Percentiles rank a stretch among this genome's conserved stretches.
Conservation (phyloP, 495 filamentous ascomycete genomes). For the Penicillium waksmanii region DNA sequence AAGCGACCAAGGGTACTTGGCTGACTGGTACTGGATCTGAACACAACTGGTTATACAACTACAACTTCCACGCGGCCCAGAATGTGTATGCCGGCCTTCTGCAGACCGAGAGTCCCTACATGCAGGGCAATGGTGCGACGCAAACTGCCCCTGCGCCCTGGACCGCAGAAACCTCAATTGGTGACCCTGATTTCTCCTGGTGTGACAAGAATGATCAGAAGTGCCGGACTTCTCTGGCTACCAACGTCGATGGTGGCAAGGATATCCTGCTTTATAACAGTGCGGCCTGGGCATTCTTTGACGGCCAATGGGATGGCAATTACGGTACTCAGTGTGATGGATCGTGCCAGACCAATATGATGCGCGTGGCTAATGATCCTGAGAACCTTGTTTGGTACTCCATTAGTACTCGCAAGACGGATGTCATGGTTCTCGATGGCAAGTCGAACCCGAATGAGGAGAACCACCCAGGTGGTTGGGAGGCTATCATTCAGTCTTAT, state of each 20-base stretch:
- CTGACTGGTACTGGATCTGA: slow-evolving; percentile 47
- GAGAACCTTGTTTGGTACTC: slow-evolving; percentile 44
- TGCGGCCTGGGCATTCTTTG: slow-evolving; percentile 57
- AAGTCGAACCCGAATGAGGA: slow-evolving; percentile 37
- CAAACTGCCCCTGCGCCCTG: slow-evolving; percentile 49
- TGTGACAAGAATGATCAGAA: slow-evolving; percentile 36
- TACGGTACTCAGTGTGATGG: slow-evolving; percentile 33
- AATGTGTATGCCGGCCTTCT: slow-evolving; percentile 53
- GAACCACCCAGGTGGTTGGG: slow-evolving; percentile 59
- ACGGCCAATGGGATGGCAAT: slow-evolving; percentile 36
- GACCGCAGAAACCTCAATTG: slow-evolving; percentile 35
- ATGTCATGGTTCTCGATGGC: slow-evolving; percentile 45
- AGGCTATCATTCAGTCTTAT: slow-evolving; percentile 57
- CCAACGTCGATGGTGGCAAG: slow-evolving; percentile 42
- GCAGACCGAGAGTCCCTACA: slow-evolving; percentile 53
- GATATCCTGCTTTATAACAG: slow-evolving; percentile 59
- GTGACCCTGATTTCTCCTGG: slow-evolving; percentile 45
- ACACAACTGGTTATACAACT: slow-evolving; percentile 55
- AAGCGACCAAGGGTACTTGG: slow-evolving; percentile 49
- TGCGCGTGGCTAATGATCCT: slow-evolving; percentile 36
- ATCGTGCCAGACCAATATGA: slow-evolving; percentile 50
- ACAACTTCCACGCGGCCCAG: slow-evolving; percentile 50
- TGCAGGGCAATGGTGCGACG: slow-evolving; percentile 43
- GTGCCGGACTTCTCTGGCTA: slow-evolving; percentile 49
- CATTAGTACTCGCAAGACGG: slow-evolving; percentile 44